Evolutionary conservation across 1,139 yeast genomes (phyloP).

Genomic region (Saccharomyces hybrid): DNA sequence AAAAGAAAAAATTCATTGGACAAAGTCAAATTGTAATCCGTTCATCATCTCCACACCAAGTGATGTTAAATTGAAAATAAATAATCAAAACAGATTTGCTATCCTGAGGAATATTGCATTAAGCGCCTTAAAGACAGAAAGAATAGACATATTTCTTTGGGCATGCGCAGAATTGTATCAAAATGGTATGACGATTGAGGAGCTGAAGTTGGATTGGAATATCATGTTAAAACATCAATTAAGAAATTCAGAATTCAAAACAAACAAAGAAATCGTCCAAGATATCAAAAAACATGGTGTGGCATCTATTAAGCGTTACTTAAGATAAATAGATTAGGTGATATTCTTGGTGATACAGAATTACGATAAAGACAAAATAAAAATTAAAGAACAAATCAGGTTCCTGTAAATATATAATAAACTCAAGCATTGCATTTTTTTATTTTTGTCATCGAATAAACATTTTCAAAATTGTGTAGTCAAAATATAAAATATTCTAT

Average conservation of each 20-base stretch:
- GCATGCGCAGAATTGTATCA: constrained; percentile 18
- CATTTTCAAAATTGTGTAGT: not conserved
- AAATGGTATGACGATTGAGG: constrained; percentile 18
- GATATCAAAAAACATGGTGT: constrained; percentile 2
- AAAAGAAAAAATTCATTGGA: not conserved
- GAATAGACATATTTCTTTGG: constrained; percentile 24
- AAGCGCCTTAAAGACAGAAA: constrained; percentile 12
- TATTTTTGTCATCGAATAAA: not conserved
- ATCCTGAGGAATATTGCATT: constrained; percentile 23
- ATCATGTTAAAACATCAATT: constrained; percentile 16
- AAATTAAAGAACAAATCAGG: not conserved
- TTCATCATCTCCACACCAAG: constrained; percentile 17
- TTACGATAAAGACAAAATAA: not conserved
- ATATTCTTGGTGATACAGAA: not conserved
- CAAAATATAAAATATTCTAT: not conserved
- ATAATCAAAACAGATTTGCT: constrained; percentile 15
- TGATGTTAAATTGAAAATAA: constrained; percentile 15
- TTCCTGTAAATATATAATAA: not conserved
- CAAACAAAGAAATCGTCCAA: constrained; percentile 5
- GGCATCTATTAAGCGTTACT: not conserved
- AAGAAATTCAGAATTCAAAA: constrained; percentile 10
- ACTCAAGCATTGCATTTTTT: not conserved
- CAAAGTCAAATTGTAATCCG: constrained; percentile 15
- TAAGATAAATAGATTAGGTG: constrained; percentile 44
- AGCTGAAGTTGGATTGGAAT: constrained; percentile 21